Percentiles rank a stretch among this genome's conserved stretches.
Conservation (phyloP, 139 green algal genomes). For the Coccomyxa sp. region DNA sequence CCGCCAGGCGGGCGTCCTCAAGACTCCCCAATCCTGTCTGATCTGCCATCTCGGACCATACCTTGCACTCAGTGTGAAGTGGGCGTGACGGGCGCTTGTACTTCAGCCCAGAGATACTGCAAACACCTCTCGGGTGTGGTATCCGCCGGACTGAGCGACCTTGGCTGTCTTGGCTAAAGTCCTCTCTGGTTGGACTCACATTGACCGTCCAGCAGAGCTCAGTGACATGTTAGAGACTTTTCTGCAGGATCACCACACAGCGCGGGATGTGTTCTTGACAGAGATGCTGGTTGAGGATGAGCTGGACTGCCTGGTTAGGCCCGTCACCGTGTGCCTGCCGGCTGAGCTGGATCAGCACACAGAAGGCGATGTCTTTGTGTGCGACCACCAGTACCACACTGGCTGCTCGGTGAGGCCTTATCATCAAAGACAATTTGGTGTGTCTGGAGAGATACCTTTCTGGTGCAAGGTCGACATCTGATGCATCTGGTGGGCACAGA, state of each 20-base stretch:
- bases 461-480: too few species aligned
- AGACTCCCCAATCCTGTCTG: too few species aligned
- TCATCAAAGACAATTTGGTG: too few species aligned
- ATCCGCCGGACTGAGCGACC: too few species aligned
- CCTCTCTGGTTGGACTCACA: background rate
- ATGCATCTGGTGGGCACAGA: too few species aligned
- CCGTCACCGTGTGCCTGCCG: slow-evolving; percentile 26
- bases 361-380: slow-evolving; percentile 83
- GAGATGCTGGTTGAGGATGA: slow-evolving; percentile 38
- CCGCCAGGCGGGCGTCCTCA: too few species aligned
- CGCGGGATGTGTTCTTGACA: slow-evolving; percentile 79
- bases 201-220: too few species aligned
- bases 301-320: slow-evolving; percentile 29
- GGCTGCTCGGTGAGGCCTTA: background rate
- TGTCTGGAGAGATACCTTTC: background rate
- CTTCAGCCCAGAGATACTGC: too few species aligned
- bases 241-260: slow-evolving; percentile 65
- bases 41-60: too few species aligned
- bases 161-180: background rate
- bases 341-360: background rate
- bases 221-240: background rate
- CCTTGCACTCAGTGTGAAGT: too few species aligned
- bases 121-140: too few species aligned
- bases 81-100: too few species aligned
- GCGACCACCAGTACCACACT: slow-evolving; percentile 69